Conservation (phyloP, 768 basidiomycete species). For the Leucocoprinus birnbaumii region DNA sequence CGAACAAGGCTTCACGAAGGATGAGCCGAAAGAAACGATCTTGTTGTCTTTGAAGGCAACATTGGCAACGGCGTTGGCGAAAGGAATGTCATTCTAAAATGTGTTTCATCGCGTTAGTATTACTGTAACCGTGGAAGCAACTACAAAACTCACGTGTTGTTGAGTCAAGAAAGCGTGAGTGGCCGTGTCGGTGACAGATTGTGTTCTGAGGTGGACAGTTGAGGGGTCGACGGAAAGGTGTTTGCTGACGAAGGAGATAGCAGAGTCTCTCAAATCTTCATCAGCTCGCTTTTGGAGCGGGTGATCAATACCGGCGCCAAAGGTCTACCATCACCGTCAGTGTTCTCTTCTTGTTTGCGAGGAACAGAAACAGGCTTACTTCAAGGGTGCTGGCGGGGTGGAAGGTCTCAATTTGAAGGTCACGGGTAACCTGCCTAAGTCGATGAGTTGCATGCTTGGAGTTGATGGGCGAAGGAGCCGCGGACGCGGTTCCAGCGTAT, state of each 20-base stretch:
- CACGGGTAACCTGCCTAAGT: slow-evolving; percentile 13
- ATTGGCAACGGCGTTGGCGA: slow-evolving; percentile 38
- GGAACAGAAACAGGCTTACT: slow-evolving; percentile 10
- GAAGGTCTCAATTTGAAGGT: slow-evolving; percentile 19
- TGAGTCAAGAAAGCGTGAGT: slow-evolving; percentile 28
- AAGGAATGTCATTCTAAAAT: slow-evolving; percentile 28
- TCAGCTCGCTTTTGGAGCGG: slow-evolving; percentile 18
- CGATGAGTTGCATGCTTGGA: slow-evolving; percentile 19
- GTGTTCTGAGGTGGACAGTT: slow-evolving; percentile 19
- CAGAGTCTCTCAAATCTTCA: slow-evolving; percentile 24
- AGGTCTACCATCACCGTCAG: slow-evolving; percentile 18
- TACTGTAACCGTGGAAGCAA: no score
- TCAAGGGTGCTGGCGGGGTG: slow-evolving; percentile 23
- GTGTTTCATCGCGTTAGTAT: no score
- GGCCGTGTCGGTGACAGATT: slow-evolving; percentile 19
- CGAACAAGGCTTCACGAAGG: slow-evolving; percentile 24
- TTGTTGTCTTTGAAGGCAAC: slow-evolving; percentile 30
- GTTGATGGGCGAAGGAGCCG: slow-evolving; percentile 14
- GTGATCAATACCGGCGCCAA: slow-evolving; percentile 24
- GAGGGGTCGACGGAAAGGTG: slow-evolving; percentile 20
- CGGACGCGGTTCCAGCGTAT: slow-evolving; percentile 9
- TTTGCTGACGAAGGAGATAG: slow-evolving; percentile 23
- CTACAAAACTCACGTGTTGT: slow-evolving; percentile 24
- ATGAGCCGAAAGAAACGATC: slow-evolving; percentile 28
- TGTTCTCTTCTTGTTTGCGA: no score